phyloP scores from a whole-genome alignment of 176 grass and related monocot species.

The Rhynchospora breviuscula region DNA sequence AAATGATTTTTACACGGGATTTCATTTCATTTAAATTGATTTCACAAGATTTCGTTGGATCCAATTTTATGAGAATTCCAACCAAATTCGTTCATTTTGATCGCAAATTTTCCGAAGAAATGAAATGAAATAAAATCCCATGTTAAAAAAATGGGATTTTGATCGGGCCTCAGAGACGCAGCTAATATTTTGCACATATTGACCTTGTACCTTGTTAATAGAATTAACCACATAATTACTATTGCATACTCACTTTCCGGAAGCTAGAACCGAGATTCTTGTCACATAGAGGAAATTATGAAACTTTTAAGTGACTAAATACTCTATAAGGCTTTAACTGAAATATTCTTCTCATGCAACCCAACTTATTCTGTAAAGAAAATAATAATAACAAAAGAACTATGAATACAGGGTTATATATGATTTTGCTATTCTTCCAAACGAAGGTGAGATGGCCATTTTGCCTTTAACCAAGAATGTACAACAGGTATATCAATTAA shows the following conservation, averaged over 20 bases:
- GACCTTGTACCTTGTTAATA: neutral
- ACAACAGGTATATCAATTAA: neutral
- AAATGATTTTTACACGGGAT: too few relatives aligned
- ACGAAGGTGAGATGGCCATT: neutral
- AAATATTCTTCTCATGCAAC: neutral
- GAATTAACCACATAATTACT: neutral
- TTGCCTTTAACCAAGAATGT: slow-evolving; percentile 25
- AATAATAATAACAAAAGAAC: neutral
- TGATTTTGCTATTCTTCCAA: neutral
- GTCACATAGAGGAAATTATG: neutral
- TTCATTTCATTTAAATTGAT: too few relatives aligned
- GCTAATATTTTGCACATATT: neutral
- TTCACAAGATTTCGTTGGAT: too few relatives aligned
- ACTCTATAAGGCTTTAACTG: neutral
- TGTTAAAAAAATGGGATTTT: too few relatives aligned
- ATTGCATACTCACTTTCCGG: neutral
- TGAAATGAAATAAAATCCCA: too few relatives aligned
- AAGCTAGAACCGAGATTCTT: neutral
- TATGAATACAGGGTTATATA: slow-evolving; percentile 21
- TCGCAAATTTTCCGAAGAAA: too few relatives aligned
- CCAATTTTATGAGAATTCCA: too few relatives aligned
- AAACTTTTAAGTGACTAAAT: neutral
- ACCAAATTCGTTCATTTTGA: too few relatives aligned
- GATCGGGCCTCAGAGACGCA: neutral
- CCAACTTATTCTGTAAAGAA: neutral